Base-by-base conservation (phyloP, 306 rosid species). In the Lotus japonicus region DNA sequence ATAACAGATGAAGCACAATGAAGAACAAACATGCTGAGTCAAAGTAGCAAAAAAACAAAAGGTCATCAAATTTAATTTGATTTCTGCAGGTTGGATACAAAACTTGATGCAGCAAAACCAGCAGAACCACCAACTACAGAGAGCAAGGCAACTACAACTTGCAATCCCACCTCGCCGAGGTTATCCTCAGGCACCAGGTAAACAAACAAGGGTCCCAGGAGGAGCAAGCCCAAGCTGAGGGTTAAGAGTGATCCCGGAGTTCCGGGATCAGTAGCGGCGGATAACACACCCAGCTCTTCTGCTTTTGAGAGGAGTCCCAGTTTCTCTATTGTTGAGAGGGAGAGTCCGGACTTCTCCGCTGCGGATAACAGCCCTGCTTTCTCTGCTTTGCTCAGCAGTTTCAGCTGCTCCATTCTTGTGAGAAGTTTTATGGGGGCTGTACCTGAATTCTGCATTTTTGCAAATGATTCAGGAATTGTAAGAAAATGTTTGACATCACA, bases 351-450 rank as follows among this genome's bases (percentile, higher is more conserved):
- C 60, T 84, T 86, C 85, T 94, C 99, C 9, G 97, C 97, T 11
- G 99, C 92, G 0, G 99, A 94, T 50, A 94, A 63, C 45, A 94
- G 45, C 3, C 99, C 99, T 7, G 97, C 97, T 74, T 94, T 94
- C 88, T 94, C 99, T 39, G 97, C 97, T 66, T 94, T 94, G 35
- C 88, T 85, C 23, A 94, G 74, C 0, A 94, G 90, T 58, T 77
- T 94, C 81, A 94, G 83, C 52, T 94, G 89, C 80, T 94, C 99
- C 80, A 94, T 66, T 76, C 99, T 90, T 23, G 95, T 90, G 5
- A 94, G 81, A 9, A 94, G 84, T 66, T 88, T 94, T 41, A 94
- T 71, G 13, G 83, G 86, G 7, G 84, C 77, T 8, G 83, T 43
- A 0, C 74, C 15, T 42, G 96, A 63, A 49, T 68, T 85, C 84